These are phyloP conservation scores for Camellia lanceoleosa DNA, from an alignment of 148 eudicot genomes.

Conservation along the genomic window DNA sequence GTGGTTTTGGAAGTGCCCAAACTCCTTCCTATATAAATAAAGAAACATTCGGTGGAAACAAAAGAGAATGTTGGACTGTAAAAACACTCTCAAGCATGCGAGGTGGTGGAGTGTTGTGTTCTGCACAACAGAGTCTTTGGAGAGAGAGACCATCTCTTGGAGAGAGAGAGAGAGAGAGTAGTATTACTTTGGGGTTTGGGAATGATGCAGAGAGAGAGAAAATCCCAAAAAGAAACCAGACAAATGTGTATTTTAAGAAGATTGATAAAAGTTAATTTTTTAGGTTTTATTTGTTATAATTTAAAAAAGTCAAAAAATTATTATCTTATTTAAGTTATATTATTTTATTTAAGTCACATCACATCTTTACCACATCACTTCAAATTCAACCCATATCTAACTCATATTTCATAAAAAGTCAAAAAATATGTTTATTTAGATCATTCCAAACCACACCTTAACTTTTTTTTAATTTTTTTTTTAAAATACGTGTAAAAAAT, in stretches of 20 bases:
- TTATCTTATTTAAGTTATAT: no score
- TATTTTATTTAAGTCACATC: no score
- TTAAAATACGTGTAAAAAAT: no score
- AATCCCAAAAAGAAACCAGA: constrained; percentile 16
- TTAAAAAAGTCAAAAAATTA: no score
- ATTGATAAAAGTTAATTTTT: no score
- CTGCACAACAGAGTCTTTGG: constrained; percentile 17
- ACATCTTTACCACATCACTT: no score
- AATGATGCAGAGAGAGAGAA: not conserved
- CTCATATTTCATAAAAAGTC: no score
- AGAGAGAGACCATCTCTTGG: constrained; percentile 14
- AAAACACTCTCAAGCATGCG: constrained; percentile 4
- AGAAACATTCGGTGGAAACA: constrained; percentile 31
- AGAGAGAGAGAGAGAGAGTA: not conserved
- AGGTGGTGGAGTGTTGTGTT: constrained; percentile 11
- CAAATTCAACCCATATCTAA: no score
- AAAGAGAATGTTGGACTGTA: constrained; percentile 43
- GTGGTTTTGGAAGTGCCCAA: constrained; percentile 15
- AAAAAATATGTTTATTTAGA: no score
- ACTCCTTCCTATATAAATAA: not conserved
- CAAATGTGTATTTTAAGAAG: not conserved
- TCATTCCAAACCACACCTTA: no score
- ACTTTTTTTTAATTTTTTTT: no score
- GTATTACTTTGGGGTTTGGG: not conserved
- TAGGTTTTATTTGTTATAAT: no score